Evolutionary conservation across 441 rosid species (phyloP), one percentile per base, ranked within the genome.

Genomic region (Flueggea neowawraea): DNA sequence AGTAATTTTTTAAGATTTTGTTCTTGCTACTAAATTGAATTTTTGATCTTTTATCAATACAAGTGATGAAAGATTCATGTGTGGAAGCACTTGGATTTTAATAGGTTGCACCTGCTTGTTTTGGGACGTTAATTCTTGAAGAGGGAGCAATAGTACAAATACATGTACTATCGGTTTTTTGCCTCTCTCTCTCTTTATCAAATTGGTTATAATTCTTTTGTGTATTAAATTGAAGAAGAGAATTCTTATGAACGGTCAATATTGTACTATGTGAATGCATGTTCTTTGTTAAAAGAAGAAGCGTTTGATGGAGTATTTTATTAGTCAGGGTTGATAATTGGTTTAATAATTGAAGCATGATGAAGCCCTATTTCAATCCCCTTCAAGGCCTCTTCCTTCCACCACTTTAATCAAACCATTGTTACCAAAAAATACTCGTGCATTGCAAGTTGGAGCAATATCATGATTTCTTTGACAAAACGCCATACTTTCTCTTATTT

Each of bases 301-400:
- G 9, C 4, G 41, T 36, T 36, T 36, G 9, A 36, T 8, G 41
- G 2, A 32, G 31, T 36, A 15, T 16, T 47, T 52, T 58, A 12
- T 60, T 61, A 33, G 9, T 67, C 16, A 58, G 32, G 2, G 45
- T 11, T 58, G 17, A 41, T 39, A 59, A 60, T 62, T 69, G 57
- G 62, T 36, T 52, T 69, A 59, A 79, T 67, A 73, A 75, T 75
- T 62, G 75, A 56, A 41, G 60, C 17, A 52, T 15, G 15, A 58
- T 14, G 43, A 12, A 31, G 58, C 28, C 69, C 31, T 60, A 32
- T 58, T 31, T 10, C 41, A 6, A 31, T 9, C n/a, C 41, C 15
- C 73, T 76, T 71, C 76, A 39, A 51, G 3, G 39, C 16, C 22
- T 14, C 16, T 47, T 49, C 4, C 55, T 28, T 6, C 52, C 52